A percentile compares a stretch with the other conserved stretches of the same genome.
Conservation (phyloP, 129 eudicot genomes). For the Arctium minus region DNA sequence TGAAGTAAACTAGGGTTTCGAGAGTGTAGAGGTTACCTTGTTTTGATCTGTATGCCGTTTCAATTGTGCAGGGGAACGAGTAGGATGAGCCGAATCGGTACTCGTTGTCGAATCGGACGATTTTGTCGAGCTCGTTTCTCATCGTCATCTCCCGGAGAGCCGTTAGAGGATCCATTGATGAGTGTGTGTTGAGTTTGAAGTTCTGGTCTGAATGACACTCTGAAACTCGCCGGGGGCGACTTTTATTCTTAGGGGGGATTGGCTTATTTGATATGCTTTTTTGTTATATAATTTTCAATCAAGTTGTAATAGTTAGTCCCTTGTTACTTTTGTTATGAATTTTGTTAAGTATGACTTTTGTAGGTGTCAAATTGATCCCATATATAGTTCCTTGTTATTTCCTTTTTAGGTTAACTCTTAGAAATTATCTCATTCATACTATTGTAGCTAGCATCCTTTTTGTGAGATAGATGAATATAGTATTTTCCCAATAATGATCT, state of each 20-base stretch:
- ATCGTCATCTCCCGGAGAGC: constrained; percentile 80
- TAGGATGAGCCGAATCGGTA: constrained; percentile 59
- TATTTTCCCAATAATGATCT: no score
- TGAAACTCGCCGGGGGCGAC: neutral
- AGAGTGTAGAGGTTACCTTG: constrained; percentile 77
- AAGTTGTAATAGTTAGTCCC: no score
- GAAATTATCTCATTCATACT: no score
- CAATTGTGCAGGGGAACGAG: constrained; percentile 74
- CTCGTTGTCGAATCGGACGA: constrained; percentile 50
- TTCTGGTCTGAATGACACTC: neutral
- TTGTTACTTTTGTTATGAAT: no score
- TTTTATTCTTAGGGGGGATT: neutral
- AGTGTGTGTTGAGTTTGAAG: neutral
- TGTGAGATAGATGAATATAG: no score
- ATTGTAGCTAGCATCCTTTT: no score
- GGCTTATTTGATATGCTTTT: no score
- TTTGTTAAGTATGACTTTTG: no score
- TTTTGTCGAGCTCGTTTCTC: constrained; percentile 50
- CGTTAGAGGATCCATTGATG: constrained; percentile 80
- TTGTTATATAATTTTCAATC: no score
- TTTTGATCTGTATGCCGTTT: constrained; percentile 81
- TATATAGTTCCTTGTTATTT: no score
- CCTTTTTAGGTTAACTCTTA: no score
- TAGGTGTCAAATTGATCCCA: no score
- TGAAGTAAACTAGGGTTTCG: constrained; percentile 91